These are phyloP conservation scores for Pichia sp. DNA, from an alignment of 1,139 yeast genomes.

Conservation along the genomic window DNA sequence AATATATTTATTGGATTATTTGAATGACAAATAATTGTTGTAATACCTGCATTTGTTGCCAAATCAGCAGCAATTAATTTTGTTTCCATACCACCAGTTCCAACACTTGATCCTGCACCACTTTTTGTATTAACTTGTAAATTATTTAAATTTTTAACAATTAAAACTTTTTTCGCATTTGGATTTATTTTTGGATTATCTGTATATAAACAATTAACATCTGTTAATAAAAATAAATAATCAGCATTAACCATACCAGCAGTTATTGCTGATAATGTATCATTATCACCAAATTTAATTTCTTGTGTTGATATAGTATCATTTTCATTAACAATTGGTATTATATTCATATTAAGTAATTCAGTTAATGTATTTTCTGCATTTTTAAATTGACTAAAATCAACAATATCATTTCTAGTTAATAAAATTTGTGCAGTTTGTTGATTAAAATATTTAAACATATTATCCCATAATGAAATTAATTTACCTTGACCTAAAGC, in stretches of 20 bases:
- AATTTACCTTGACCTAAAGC: constrained; percentile 92
- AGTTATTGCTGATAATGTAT: constrained; percentile 89
- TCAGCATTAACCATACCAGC: constrained; percentile 96
- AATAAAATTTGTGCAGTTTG: constrained; percentile 85
- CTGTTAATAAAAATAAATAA: constrained; percentile 85
- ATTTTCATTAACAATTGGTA: constrained; percentile 95
- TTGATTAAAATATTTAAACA: constrained; percentile 77
- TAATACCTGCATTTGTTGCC: constrained; percentile 91
- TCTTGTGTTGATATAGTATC: constrained; percentile 90
- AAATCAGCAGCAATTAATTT: constrained; percentile 93
- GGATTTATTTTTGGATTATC: constrained; percentile 87
- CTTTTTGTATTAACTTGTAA: constrained; percentile 72
- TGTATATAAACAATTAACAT: constrained; percentile 89
- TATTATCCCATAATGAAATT: constrained; percentile 84
- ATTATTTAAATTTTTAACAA: constrained; percentile 72
- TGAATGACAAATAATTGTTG: constrained; percentile 80
- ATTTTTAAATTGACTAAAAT: constrained; percentile 85
- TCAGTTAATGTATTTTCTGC: constrained; percentile 86
- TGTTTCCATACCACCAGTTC: constrained; percentile 99
- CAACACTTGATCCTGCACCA: constrained; percentile 70
- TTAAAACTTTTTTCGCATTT: constrained; percentile 70
- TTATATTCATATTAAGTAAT: constrained; percentile 78
- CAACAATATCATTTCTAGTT: constrained; percentile 88
- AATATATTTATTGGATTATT: constrained; percentile 68
- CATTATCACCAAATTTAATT: constrained; percentile 96